Base-by-base conservation (phyloP, 1,284 basidiomycete species). In the Moesziomyces globuligerus region DNA sequence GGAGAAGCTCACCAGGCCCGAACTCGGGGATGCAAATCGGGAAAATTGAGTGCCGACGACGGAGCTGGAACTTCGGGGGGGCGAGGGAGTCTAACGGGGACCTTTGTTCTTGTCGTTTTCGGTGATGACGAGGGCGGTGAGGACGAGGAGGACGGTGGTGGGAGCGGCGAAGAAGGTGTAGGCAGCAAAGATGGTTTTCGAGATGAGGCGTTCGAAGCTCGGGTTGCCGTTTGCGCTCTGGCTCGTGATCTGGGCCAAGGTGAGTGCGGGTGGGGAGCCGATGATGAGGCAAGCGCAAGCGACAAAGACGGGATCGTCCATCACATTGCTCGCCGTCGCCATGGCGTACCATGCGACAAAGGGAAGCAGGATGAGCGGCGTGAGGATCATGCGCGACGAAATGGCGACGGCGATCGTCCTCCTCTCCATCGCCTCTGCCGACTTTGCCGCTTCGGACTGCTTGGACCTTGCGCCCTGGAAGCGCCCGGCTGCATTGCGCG, bases 131-230 rank as follows among this genome's bases (percentile, higher is more conserved):
- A 81, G 64, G 8, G 79, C 80, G 0, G 61, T 43, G 4, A 81
- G 44, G 5, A 81, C 79, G 26, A 81, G 58, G 17, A 58, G 32
- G 23, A 81, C 60, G 5, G 80, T 81, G 13, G 78, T 79, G 0
- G 80, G 80, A 7, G 78, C 75, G 0, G 79, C 76, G 10, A 81
- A 48, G 32, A 81, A 56, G 4, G 76, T 72, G 45, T 81, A 81
- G 24, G 65, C 65, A 18, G 79, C 72, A 42, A 81, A 83, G 62
- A 86, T 86, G 0, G 85, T 86, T 69, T 85, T 85, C 40, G 83
- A 84, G 64, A 97, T 92, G 46, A 97, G 86, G 7, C 92, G 86
- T 83, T 97, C 94, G 79, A 97, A 95, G 0, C 91, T 90, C 77
- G 93, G 91, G 10, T 91, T 91, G 1, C 89, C 90, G 25, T 70